Base-by-base conservation (phyloP, 192 early-diverging fungal genomes). In the Coemansia furcata region DNA sequence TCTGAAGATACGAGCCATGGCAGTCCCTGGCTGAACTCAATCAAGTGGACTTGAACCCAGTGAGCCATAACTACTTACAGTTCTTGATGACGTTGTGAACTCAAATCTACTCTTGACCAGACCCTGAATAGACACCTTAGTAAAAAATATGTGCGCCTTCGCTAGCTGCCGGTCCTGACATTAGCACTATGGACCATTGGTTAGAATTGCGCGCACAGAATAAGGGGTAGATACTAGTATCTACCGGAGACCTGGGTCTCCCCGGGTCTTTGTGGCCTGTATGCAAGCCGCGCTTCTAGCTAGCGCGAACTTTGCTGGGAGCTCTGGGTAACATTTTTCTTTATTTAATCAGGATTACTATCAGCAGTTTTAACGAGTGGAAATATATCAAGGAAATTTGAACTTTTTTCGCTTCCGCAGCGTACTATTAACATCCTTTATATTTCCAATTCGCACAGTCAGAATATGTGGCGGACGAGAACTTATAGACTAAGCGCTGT, bases 171-270 rank as follows among this genome's bases (percentile, higher is more conserved):
- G 6, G 37, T 39, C 35, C 21, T 17, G 12, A 33, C 35, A 35
- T 33, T 54, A 39, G 17, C 54, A 10, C 43, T 33, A 37, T 67
- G 29, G 43, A 36, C 29, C 7, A 10, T 9, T 40, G 49, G 67
- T 68, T 68, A 68, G 67, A 68, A 59, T 62, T 54, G 67, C 19
- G 60, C 60, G 58, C 67, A 54, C 33, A 68, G 49, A 68, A 26
- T 38, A 42, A 66, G 12, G 32, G 54, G 54, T 57, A 32, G 47
- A 50, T 50, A 40, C 47, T 50, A 50, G 54, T 57, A 57, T 57
- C 54, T 57, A 17, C 54, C 54, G 54, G 54, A 57, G 54, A 57
- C 54, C 40, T 57, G 64, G 64, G 10, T 55, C 50, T 66, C 50
- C 64, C 64, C 49, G 64, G 64, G 50, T 52, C 44, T 15, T 26